A percentile compares a stretch with the other conserved stretches of the same genome.
Evolutionary conservation across 1,284 basidiomycete genomes (phyloP).

Genomic region (Phlebopus sp.): DNA sequence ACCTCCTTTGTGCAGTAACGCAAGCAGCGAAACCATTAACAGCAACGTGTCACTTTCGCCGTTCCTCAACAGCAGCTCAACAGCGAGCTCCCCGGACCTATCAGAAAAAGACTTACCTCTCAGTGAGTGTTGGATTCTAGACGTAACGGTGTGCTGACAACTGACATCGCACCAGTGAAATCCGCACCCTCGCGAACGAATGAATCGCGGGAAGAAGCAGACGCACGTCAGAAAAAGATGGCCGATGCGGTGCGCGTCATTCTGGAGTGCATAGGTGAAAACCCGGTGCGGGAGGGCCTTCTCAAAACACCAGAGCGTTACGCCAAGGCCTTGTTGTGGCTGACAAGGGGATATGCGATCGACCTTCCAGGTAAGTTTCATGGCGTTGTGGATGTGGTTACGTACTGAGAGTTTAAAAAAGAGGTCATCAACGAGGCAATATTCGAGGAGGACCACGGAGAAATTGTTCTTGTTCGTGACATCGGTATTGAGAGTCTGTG

Average conservation of each 20-base stretch:
- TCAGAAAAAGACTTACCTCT: neutral
- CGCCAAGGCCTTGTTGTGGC: conserved; percentile 94
- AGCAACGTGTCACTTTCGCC: neutral
- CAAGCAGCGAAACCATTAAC: neutral
- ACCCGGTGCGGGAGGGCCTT: conserved; percentile 90
- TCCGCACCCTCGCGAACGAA: conserved; percentile 78
- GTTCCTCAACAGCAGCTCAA: neutral
- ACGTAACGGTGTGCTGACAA: neutral
- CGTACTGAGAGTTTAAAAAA: conserved; percentile 27
- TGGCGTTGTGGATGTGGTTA: neutral
- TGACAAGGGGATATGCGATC: conserved; percentile 98
- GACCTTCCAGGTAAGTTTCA: conserved; percentile 62
- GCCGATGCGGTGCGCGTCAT: conserved; percentile 82
- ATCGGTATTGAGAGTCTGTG: conserved; percentile 94
- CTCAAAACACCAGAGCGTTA: conserved; percentile 89
- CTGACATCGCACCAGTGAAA: conserved; percentile 58
- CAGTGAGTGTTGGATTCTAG: neutral
- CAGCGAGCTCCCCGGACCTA: neutral
- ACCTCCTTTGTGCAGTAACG: neutral
- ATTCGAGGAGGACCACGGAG: conserved; percentile 96
- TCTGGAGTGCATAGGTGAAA: conserved; percentile 94
- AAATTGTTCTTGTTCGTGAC: conserved; percentile 96
- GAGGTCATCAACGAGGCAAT: conserved; percentile 96
- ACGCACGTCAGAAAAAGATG: conserved; percentile 71
- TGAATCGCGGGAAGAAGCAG: conserved; percentile 68